Conservation (phyloP, 1,284 basidiomycete species). For the Takashimella koratensis region DNA sequence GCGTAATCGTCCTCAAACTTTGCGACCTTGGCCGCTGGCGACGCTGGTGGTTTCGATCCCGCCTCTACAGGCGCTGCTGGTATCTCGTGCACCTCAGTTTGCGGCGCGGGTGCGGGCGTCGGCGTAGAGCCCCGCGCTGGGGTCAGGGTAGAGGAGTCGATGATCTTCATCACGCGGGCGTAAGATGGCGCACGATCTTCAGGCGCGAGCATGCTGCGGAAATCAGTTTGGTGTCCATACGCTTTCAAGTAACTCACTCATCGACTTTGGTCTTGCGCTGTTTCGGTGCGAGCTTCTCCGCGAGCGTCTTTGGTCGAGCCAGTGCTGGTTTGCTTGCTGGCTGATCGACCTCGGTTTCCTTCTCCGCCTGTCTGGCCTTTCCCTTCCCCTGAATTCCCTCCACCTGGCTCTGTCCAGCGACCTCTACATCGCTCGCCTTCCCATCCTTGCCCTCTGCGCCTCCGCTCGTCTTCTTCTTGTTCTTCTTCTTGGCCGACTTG, state of each 20-base stretch:
- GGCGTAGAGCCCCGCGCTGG: slow-evolving; percentile 1
- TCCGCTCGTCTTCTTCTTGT: slow-evolving; percentile 26
- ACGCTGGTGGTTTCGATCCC: neutral
- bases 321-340: neutral
- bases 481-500: slow-evolving; percentile 32
- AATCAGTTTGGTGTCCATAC: too few relatives aligned
- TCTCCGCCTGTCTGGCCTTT: slow-evolving; percentile 11
- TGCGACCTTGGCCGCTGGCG: neutral
- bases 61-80: neutral
- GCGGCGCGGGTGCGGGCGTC: neutral
- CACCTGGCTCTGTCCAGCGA: neutral
- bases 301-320: slow-evolving; percentile 36
- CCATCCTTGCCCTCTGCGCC: neutral
- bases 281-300: slow-evolving; percentile 42
- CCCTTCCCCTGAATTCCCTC: neutral
- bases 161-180: slow-evolving; percentile 43
- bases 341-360: too few relatives aligned
- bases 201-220: slow-evolving; percentile 40
- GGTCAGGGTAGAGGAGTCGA: too few relatives aligned
- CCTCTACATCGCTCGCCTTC: neutral
- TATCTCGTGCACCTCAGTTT: slow-evolving; percentile 3
- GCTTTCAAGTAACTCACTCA: too few relatives aligned
- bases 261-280: slow-evolving; percentile 43
- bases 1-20: slow-evolving; percentile 29
- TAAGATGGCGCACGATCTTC: slow-evolving; percentile 37